Base-by-base conservation (phyloP, 2,329 filamentous ascomycete genomes). In the Scorias spongiosa region DNA sequence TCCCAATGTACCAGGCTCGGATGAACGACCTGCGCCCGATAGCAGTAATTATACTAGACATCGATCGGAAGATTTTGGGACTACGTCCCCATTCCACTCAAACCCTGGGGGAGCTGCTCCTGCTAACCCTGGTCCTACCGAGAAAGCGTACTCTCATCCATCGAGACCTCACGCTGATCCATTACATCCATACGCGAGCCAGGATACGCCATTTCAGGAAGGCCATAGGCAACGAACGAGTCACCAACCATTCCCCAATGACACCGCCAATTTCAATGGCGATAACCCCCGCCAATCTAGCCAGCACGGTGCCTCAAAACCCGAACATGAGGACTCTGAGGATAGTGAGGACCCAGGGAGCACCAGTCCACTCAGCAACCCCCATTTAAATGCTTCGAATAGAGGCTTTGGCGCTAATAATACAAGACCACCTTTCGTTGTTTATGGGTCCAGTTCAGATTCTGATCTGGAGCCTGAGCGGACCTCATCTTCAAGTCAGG, bases 1-100 rank as follows among this genome's bases (percentile, higher is more conserved):
- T 44, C 74, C 76, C 15, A 67, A 67, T n/a, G 67, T 66, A 6
- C 66, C 73, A 29, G 74, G 71, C n/a, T 72, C 68, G 30, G 75
- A 79, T 53, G 75, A 79, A 51, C 67, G 72, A 30, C 72, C 72
- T 56, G 74, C 74, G 17, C 50, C 49, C 20, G 44, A 47, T 5
- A 51, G 46, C 30, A 46, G 49, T 39, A 50, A 52, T 28, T 58
- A 59, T 39, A 45, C 50, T 18, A 46, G 54, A 8, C 51, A 58
- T 44, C 50, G 50, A 18, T 58, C 57, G 2, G 56, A 50, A 30
- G 57, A 59, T 39, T 51, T 54, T 41, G 53, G 52, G 10, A 42
- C 45, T 11, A 42, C 44, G 10, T 39, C 38, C n/a, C 32, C 32
- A 12, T 36, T 36, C 32, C 32, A 36, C 11, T 15, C 32, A 12